Percentiles rank a stretch among this genome's conserved stretches.
These are phyloP conservation scores for Candida railenensis DNA, from an alignment of 805 yeast species.

Conservation along the genomic window DNA sequence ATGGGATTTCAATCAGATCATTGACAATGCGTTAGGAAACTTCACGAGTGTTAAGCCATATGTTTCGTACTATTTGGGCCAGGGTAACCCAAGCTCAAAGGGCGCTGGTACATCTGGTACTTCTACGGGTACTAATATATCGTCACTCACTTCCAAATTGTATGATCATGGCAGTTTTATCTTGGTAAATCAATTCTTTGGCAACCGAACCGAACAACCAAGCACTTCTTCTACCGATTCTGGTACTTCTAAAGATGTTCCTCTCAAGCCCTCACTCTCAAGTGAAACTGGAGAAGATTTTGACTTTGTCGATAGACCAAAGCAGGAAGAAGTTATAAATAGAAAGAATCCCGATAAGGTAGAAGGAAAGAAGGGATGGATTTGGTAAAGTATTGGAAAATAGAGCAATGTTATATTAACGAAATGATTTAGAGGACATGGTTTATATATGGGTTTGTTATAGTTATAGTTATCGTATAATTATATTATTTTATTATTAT, in stretches of 20 bases:
- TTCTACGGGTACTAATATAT: background rate
- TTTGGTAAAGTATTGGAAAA: constrained; percentile 11
- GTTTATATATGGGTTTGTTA: background rate
- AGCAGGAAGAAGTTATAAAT: constrained; percentile 6
- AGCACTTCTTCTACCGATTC: background rate
- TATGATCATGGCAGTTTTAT: background rate
- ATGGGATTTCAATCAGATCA: background rate
- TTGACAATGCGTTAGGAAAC: background rate
- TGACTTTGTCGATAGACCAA: constrained; percentile 8
- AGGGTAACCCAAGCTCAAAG: background rate
- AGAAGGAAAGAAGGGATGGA: constrained; percentile 13
- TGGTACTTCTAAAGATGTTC: background rate
- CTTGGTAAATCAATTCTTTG: constrained; percentile 1
- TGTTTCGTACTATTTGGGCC: constrained; percentile 1
- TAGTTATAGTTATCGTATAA: background rate
- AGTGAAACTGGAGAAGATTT: constrained; percentile 8
- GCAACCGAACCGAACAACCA: background rate
- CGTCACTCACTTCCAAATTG: background rate
- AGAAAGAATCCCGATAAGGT: background rate
- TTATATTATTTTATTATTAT: background rate
- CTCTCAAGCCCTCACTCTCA: background rate
- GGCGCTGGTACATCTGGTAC: no score
- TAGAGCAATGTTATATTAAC: background rate
- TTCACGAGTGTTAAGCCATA: background rate
- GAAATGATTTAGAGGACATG: background rate